These are phyloP conservation scores for Micromonas pusilla DNA, from an alignment of 139 green algal species.

Conservation along the genomic window DNA sequence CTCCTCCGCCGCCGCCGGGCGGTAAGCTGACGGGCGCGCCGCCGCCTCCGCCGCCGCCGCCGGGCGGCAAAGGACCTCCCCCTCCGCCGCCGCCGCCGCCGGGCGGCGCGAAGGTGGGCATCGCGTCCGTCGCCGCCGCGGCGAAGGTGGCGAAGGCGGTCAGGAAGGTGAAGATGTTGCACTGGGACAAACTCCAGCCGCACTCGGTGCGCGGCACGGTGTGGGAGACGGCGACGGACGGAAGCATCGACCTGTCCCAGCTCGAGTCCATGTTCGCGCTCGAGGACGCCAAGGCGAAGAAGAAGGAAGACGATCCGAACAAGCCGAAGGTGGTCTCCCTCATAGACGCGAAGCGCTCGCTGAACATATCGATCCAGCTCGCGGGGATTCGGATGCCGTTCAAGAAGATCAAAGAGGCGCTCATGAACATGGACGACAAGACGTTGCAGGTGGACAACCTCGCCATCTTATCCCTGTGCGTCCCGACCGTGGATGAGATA, in stretches of 20 bases:
- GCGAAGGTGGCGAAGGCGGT: constrained; percentile 42
- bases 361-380: constrained; percentile 80
- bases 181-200: constrained; percentile 73
- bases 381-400: constrained; percentile 57
- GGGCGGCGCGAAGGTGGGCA: constrained; percentile 5
- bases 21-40: constrained; percentile 31
- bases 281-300: constrained; percentile 10
- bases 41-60: constrained; percentile 42
- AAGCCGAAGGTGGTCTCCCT: constrained; percentile 46
- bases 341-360: constrained; percentile 65
- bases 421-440: constrained; percentile 59
- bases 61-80: constrained; percentile 9
- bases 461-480: constrained; percentile 45
- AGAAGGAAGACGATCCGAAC: constrained; percentile 35
- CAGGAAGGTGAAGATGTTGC: constrained; percentile 65
- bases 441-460: constrained; percentile 58
- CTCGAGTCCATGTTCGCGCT: constrained; percentile 48
- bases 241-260: constrained; percentile 48
- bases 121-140: not conserved
- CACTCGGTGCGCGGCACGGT: constrained; percentile 45
- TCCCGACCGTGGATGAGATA: constrained; percentile 55
- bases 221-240: constrained; percentile 43
- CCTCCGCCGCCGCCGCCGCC: constrained; percentile 39
- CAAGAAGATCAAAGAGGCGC: constrained; percentile 46
- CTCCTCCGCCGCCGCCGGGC: constrained; percentile 35